Conservation (phyloP, 331 rosid genomes). For the Erythrophleum ivorense region DNA sequence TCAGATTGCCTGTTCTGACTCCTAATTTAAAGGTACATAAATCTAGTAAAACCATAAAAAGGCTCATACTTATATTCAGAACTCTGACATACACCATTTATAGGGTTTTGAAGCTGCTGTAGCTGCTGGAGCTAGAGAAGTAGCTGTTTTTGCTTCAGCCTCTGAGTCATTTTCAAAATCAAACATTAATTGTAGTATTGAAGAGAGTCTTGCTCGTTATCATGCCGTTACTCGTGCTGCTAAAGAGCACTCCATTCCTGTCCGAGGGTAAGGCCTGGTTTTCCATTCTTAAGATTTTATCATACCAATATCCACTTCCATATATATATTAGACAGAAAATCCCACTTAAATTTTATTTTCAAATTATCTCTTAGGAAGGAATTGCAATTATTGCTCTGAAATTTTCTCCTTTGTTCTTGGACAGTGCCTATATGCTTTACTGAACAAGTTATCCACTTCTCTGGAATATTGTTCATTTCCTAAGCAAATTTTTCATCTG, state of each 20-base stretch:
- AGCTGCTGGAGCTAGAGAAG: constrained; percentile 83
- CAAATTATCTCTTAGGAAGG: neutral
- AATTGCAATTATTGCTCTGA: neutral
- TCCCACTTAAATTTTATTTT: neutral
- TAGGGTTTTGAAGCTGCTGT: constrained; percentile 82
- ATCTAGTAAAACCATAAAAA: neutral
- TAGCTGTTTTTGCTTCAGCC: constrained; percentile 84
- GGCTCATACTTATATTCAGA: neutral
- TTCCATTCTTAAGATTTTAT: too few relatives aligned
- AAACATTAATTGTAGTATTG: constrained; percentile 78
- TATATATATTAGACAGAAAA: neutral
- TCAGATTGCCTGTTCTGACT: constrained; percentile 79
- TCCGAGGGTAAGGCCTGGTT: constrained; percentile 59
- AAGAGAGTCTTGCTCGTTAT: constrained; percentile 73
- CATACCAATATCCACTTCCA: neutral
- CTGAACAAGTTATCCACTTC: too few relatives aligned
- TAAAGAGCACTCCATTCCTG: constrained; percentile 70
- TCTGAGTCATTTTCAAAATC: constrained; percentile 83
- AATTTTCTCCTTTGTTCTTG: too few relatives aligned
- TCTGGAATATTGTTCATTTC: too few relatives aligned
- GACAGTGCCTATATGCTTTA: too few relatives aligned
- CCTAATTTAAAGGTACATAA: constrained; percentile 68
- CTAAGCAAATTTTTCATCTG: too few relatives aligned
- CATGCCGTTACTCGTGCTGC: constrained; percentile 73
- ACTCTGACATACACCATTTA: constrained; percentile 36